Conservation (phyloP, 495 filamentous ascomycete genomes). For the Tuber borchii region DNA sequence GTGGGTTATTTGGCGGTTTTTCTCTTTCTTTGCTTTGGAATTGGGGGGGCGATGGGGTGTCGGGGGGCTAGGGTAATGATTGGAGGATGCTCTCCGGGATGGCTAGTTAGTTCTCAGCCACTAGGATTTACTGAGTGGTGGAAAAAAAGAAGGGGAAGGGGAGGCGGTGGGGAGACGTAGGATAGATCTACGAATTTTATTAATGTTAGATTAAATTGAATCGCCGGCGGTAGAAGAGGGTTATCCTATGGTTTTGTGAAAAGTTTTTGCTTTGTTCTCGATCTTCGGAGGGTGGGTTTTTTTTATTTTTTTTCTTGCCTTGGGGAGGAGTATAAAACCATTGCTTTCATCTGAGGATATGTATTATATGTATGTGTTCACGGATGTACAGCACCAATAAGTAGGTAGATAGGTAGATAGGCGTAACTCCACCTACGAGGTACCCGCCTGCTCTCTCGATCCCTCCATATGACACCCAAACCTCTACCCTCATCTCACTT, state of each 20-base stretch:
- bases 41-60: conserved; percentile 14
- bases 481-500: neutral
- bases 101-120: neutral
- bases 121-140: neutral
- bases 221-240: conserved; percentile 14
- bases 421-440: neutral
- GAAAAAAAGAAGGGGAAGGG: neutral
- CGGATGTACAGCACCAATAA: neutral
- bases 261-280: conserved; percentile 17
- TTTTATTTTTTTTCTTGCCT: conserved; percentile 18
- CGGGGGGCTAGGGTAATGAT: neutral
- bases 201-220: conserved; percentile 15
- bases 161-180: neutral
- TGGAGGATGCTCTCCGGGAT: neutral
- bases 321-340: conserved; percentile 1
- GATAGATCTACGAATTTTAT: neutral
- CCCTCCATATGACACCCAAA: neutral
- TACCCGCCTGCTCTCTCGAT: neutral
- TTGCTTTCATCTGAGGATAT: neutral
- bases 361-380: conserved; percentile 10
- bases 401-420: neutral
- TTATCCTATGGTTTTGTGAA: conserved; percentile 22
- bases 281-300: conserved; percentile 21
- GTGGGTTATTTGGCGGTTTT: neutral
- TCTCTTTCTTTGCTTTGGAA: conserved; percentile 5